Evolutionary conservation across 345 rosid genomes (phyloP), one percentile per base, ranked within the genome.

Genomic region (Citrus sp.): DNA sequence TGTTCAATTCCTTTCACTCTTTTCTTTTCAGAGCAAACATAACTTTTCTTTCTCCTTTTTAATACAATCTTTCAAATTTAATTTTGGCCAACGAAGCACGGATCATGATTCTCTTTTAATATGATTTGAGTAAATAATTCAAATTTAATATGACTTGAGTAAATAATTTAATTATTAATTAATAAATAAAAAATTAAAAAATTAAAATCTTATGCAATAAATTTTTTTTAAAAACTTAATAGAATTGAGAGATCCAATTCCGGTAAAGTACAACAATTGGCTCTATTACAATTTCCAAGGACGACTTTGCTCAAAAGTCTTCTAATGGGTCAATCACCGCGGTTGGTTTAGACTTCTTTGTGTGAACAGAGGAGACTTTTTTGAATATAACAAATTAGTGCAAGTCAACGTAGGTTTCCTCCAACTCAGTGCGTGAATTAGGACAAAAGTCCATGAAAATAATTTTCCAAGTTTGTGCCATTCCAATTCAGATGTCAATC

Each of bases 281-380:
- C n/a, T 3, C 5, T 46, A 2, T 12, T 46, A 3, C 51, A 46
- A 13, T 14, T 30, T 49, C 62, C 14, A 21, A n/a, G 19, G 21
- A 51, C 13, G 78, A 49, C 34, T 61, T 51, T 25, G 38, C n/a
- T 13, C 21, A 37, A n/a, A 65, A 75, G 59, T 46, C 42, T 19
- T 46, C 61, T 40, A n/a, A 21, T 12, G 21, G 30, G 12, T 18
- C 69, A 74, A 61, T 75, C 18, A 62, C 25, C 64, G 9, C 5
- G 58, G 28, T 7, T 30, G 9, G 59, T 40, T 37, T 28, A 19
- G 18, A 25, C 37, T 38, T 18, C 0, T 67, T 18, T 2, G 78
- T 80, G 87, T 84, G 87, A 84, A 80, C 69, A 37, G 49, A 76
- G 60, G 67, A 66, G 84, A 80, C 82, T 32, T 8, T 14, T 46